These are phyloP conservation scores for Suhomyces prunicola DNA, from an alignment of 805 yeast species.

Conservation along the genomic window DNA sequence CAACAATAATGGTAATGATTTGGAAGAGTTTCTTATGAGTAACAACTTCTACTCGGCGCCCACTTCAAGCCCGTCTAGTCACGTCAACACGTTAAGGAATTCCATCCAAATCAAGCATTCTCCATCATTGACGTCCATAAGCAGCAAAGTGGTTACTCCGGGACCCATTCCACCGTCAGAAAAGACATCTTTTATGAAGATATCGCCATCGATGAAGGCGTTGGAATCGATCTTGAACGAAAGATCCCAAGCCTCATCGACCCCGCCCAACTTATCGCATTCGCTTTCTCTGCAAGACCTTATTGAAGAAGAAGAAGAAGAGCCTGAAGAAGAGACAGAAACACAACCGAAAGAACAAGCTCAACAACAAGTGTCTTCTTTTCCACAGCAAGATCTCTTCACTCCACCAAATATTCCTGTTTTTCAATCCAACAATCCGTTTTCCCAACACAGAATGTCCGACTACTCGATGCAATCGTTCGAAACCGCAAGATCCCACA, in stretches of 20 bases:
- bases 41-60: slow-evolving; percentile 32
- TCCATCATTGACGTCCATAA: slow-evolving; percentile 23
- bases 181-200: slow-evolving; percentile 30
- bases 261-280: neutral
- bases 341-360: slow-evolving; percentile 13
- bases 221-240: slow-evolving; percentile 32
- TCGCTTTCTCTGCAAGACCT: slow-evolving; percentile 14
- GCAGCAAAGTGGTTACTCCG: slow-evolving; percentile 4
- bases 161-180: slow-evolving; percentile 4
- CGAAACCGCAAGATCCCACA: slow-evolving; percentile 23
- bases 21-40: slow-evolving; percentile 32
- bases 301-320: slow-evolving; percentile 15
- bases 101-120: slow-evolving; percentile 27
- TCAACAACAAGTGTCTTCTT: neutral
- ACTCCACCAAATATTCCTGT: neutral
- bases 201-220: slow-evolving; percentile 41
- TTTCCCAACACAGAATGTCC: slow-evolving; percentile 1
- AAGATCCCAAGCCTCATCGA: slow-evolving; percentile 4
- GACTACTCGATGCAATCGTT: slow-evolving; percentile 23
- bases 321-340: slow-evolving; percentile 13
- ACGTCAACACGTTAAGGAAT: slow-evolving; percentile 23
- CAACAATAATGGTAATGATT: slow-evolving; percentile 1
- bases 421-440: slow-evolving; percentile 1
- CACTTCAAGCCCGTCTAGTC: slow-evolving; percentile 18
- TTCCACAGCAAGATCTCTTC: neutral